phyloP scores from a whole-genome alignment of 306 rosid genomes.

The Vigna angularis region DNA sequence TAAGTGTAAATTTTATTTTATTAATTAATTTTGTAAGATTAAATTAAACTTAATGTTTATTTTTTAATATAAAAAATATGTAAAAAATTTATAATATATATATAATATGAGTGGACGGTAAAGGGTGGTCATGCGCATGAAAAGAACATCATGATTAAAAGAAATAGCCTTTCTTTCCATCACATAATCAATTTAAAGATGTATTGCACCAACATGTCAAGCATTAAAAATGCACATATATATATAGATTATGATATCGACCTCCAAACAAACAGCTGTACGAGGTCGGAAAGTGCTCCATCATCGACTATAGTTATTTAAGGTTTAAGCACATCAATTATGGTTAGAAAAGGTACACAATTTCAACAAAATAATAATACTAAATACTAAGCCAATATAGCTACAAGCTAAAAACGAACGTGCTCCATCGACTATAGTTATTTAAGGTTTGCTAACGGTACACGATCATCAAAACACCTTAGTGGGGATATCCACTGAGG shows the following conservation, averaged over 20 bases:
- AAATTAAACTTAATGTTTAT: too few species aligned
- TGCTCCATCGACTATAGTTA: too few species aligned
- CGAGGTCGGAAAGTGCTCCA: not conserved
- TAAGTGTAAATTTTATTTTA: too few species aligned
- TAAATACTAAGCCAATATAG: not conserved
- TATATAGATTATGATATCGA: not conserved
- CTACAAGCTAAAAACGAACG: not conserved
- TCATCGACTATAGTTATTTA: too few species aligned
- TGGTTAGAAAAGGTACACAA: not conserved
- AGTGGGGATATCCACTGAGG: too few species aligned
- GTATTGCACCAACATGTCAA: not conserved
- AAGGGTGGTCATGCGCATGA: conserved; percentile 32
- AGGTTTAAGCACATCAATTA: not conserved
- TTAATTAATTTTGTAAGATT: too few species aligned
- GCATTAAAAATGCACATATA: not conserved
- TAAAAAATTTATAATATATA: too few species aligned
- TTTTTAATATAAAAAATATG: too few species aligned
- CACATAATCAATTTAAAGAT: not conserved
- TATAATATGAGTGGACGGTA: not conserved
- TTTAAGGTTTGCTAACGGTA: too few species aligned
- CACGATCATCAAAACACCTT: too few species aligned
- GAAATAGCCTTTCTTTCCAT: not conserved
- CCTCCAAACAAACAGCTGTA: too few species aligned
- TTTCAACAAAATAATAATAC: not conserved
- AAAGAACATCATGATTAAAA: conserved; percentile 12